Evolutionary conservation across 129 eudicot species (phyloP), one percentile per base, ranked within the genome.

Genomic region (Flaveria sonorensis): DNA sequence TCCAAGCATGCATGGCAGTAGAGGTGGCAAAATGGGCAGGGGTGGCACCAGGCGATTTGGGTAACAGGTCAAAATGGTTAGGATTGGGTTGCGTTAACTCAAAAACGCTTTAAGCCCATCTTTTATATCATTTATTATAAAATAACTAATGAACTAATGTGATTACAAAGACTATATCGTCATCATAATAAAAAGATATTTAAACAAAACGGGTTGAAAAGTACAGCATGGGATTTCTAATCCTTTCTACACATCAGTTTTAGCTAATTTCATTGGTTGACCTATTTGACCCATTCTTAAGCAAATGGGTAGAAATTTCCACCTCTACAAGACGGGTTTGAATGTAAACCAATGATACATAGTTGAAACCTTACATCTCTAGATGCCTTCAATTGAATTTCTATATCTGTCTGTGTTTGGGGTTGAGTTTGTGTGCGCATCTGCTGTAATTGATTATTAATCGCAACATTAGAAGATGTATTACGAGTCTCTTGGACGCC

Each of bases 291-390:
- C 78, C 70, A 60, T 74, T 60, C 16, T 42, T 19, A 57, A 60
- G 32, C 46, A n/a, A 57, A 42, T 43, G 60, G 70, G 20, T 74
- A 26, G 10, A 40, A 59, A 60, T 55, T 43, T 18, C 40, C 57
- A 74, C 61, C 28, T 45, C 45, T 60, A 24, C 57, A 43, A 42
- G n/a, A 45, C 18, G 16, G 3, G 43, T 69, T 57, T 30, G 19
- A 46, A 72, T 52, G 51, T 65, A 67, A 69, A 84, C 81, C 75
- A 81, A 81, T 83, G 75, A 77, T 32, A 83, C 82, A 87, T 66
- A 85, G 85, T 81, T 72, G 90, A 82, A 84, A 90, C 88, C 97
- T 93, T 93, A 90, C 97, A 84, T 93, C 95, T 82, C 98, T 96
- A 85, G 98, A 93, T 81, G 98, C 96, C 88, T 90, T 89, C 85